These are phyloP conservation scores for Clavispora asparagi DNA, from an alignment of 805 yeast genomes.

Conservation along the genomic window DNA sequence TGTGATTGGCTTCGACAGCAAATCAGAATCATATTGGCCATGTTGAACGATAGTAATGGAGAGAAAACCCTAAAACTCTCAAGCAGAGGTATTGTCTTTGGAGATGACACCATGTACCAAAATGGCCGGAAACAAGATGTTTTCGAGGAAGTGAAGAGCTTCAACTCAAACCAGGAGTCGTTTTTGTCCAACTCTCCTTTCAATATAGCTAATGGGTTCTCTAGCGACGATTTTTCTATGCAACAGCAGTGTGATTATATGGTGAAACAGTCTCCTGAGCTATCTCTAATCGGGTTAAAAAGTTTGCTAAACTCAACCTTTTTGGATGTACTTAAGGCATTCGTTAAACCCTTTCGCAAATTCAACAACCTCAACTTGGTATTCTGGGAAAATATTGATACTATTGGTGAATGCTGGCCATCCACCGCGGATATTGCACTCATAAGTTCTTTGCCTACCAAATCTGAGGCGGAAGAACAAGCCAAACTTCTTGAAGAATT, in stretches of 20 bases:
- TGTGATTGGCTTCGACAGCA: constrained; percentile 44
- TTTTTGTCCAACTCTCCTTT: constrained; percentile 21
- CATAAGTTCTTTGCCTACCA: constrained; percentile 22
- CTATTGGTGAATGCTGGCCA: constrained; percentile 20
- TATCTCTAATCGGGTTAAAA: constrained; percentile 28
- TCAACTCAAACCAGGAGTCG: constrained; percentile 8
- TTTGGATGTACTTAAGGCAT: constrained; percentile 29
- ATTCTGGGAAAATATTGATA: constrained; percentile 25
- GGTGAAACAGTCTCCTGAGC: constrained; percentile 20
- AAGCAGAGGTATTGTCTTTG: constrained; percentile 29
- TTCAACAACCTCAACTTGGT: constrained; percentile 23
- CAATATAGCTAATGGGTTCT: constrained; percentile 15
- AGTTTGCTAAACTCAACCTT: constrained; percentile 30
- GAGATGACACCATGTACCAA: constrained; percentile 19
- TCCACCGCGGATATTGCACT: constrained; percentile 9
- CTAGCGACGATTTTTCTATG: constrained; percentile 5
- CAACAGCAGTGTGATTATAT: constrained; percentile 23
- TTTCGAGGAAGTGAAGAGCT: constrained; percentile 11
- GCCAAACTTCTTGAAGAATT: constrained; percentile 27
- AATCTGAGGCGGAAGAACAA: constrained; percentile 28
- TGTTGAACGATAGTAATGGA: constrained; percentile 34
- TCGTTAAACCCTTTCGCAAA: constrained; percentile 25
- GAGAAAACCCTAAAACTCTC: constrained; percentile 13
- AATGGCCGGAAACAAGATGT: constrained; percentile 28
- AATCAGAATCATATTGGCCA: constrained; percentile 33